Evolutionary conservation across 2,329 filamentous ascomycete species (phyloP).

Genomic region (Aspergillus unguis): DNA sequence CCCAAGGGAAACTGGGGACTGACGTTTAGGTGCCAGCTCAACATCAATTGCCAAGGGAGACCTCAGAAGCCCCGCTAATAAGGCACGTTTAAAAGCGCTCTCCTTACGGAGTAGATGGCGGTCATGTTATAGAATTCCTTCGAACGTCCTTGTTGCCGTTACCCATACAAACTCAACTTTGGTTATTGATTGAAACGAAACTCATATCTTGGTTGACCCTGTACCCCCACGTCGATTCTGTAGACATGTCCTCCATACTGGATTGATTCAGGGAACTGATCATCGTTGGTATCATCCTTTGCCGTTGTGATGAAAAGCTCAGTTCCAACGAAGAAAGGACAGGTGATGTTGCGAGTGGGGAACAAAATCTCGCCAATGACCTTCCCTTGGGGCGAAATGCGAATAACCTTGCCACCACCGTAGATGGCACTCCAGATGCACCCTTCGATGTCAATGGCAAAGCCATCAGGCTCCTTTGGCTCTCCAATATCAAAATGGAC

Average conservation of each 20-base stretch:
- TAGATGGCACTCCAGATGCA: conserved; percentile 87
- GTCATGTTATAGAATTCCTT: background rate
- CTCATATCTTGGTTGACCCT: conserved; percentile 61
- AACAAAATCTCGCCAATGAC: conserved; percentile 71
- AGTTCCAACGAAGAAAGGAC: conserved; percentile 72
- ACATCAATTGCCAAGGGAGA: background rate
- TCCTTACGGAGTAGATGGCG: too few relatives aligned
- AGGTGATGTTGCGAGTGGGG: conserved; percentile 77
- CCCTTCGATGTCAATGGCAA: conserved; percentile 78
- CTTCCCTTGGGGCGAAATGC: conserved; percentile 66
- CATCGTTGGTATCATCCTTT: conserved; percentile 63
- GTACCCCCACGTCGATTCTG: conserved; percentile 70
- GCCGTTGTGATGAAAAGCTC: conserved; percentile 78
- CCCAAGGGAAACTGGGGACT: background rate
- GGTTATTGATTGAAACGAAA: conserved; percentile 52
- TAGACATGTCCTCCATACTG: conserved; percentile 69
- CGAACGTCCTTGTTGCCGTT: too few relatives aligned
- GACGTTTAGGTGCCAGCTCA: background rate
- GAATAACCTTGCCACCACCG: conserved; percentile 70
- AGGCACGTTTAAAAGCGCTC: background rate
- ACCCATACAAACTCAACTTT: background rate
- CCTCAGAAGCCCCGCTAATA: too few relatives aligned
- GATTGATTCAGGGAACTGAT: conserved; percentile 56
- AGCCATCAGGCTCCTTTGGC: conserved; percentile 71
- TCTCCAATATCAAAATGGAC: conserved; percentile 69